phyloP scores from a whole-genome alignment of 179 eudicot species.

The Vitellaria paradoxa region DNA sequence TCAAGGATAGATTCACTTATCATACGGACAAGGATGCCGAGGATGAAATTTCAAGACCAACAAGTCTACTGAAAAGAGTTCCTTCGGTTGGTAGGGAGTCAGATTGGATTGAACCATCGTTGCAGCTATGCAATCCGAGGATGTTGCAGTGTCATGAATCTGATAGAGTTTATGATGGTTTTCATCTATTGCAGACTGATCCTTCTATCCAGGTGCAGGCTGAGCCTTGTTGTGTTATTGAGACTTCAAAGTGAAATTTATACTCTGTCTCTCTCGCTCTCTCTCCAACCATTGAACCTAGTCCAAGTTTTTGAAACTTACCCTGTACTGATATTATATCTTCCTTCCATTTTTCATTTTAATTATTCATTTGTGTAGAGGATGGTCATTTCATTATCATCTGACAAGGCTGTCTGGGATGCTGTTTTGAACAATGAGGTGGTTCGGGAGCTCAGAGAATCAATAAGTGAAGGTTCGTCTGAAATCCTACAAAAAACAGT shows the following conservation, averaged over 20 bases:
- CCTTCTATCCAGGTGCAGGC: constrained; percentile 60
- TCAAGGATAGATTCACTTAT: constrained; percentile 16
- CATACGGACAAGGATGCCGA: constrained; percentile 21
- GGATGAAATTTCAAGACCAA: constrained; percentile 16
- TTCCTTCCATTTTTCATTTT: background rate
- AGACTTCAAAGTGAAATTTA: background rate
- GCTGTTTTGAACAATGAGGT: constrained; percentile 87
- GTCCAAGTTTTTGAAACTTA: too few relatives aligned
- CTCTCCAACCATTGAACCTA: too few relatives aligned
- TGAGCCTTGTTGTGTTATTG: background rate
- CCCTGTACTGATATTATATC: background rate
- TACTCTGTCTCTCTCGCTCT: too few relatives aligned
- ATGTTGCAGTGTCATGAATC: constrained; percentile 30
- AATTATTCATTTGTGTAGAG: constrained; percentile 35
- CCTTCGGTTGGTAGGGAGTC: constrained; percentile 37
- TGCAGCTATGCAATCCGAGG: constrained; percentile 34
- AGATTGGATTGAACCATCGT: constrained; percentile 77
- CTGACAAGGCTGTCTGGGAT: constrained; percentile 90
- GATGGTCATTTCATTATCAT: constrained; percentile 82
- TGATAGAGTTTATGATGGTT: constrained; percentile 65
- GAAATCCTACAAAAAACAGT: background rate
- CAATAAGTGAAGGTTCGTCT: constrained; percentile 54
- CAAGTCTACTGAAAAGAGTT: constrained; percentile 13
- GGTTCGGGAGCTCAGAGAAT: constrained; percentile 72
- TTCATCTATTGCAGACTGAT: constrained; percentile 59